A percentile compares a stretch with the other conserved stretches of the same genome.
These are phyloP conservation scores for Xanthoconium separans DNA, from an alignment of 1,284 basidiomycete species.

Conservation along the genomic window DNA sequence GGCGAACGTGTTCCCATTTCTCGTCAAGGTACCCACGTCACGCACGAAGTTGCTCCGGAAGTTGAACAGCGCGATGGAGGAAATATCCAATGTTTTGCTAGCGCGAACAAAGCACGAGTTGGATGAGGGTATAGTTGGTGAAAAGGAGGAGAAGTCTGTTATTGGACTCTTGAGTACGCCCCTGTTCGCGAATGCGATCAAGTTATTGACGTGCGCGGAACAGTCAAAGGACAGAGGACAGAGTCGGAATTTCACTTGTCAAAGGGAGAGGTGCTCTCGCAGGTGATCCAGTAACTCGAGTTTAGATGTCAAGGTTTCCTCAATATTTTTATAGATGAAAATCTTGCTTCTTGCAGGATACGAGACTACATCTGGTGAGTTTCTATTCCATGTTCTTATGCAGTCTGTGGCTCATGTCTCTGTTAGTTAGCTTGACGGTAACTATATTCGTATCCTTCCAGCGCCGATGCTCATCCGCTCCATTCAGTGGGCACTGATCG, in stretches of 20 bases:
- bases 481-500: constrained; percentile 31
- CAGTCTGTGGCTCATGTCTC: neutral
- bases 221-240: constrained; percentile 39
- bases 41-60: constrained; percentile 35
- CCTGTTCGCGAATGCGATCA: neutral
- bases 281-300: constrained; percentile 30
- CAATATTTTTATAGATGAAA: constrained; percentile 31
- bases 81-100: constrained; percentile 49
- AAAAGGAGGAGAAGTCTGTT: constrained; percentile 46
- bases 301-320: neutral
- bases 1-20: constrained; percentile 41
- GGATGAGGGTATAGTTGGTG: constrained; percentile 30
- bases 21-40: constrained; percentile 43
- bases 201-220: neutral
- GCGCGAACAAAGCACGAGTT: constrained; percentile 42
- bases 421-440: constrained; percentile 29
- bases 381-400: neutral
- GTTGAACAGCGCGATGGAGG: constrained; percentile 41
- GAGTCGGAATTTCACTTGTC: constrained; percentile 49
- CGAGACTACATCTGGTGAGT: constrained; percentile 41
- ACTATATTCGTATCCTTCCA: neutral
- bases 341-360: constrained; percentile 41
- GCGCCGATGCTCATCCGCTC: neutral
- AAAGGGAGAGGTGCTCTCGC: constrained; percentile 66
- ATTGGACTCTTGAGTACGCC: constrained; percentile 35